Percentiles rank a stretch among this genome's conserved stretches.
Conservation (phyloP, 768 basidiomycete species). For the Pleurotus salmoneostramineus region DNA sequence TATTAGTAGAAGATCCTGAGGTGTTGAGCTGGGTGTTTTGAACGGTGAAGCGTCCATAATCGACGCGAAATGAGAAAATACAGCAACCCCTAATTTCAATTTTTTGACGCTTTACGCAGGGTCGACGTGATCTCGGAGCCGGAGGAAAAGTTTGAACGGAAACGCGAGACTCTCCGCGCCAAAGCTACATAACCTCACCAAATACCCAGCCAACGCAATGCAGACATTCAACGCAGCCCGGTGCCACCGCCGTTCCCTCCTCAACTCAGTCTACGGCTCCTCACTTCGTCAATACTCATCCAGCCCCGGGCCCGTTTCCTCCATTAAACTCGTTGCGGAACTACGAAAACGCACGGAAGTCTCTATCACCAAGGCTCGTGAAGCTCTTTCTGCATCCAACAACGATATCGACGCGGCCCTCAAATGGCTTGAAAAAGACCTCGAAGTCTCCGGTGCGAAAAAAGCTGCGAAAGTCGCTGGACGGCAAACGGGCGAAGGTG, state of each 20-base stretch:
- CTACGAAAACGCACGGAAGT: constrained; percentile 80
- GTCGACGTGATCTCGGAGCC: no score
- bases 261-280: neutral
- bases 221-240: constrained; percentile 5
- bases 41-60: constrained; percentile 29
- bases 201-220: neutral
- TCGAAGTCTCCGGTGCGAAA: constrained; percentile 62
- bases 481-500: constrained; percentile 73
- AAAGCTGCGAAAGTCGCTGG: constrained; percentile 83
- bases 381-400: constrained; percentile 73
- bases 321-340: constrained; percentile 78
- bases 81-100: neutral
- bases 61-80: constrained; percentile 14
- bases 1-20: constrained; percentile 76
- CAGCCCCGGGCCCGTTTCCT: neutral
- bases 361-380: constrained; percentile 83
- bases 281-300: constrained; percentile 51
- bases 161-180: neutral
- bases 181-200: no score
- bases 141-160: no score
- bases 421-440: constrained; percentile 77
- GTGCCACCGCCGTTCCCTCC: neutral
- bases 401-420: constrained; percentile 75
- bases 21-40: constrained; percentile 55
- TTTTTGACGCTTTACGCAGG: neutral